phyloP scores from a whole-genome alignment of 2,329 filamentous ascomycete genomes.

The Fusarium buharicum region DNA sequence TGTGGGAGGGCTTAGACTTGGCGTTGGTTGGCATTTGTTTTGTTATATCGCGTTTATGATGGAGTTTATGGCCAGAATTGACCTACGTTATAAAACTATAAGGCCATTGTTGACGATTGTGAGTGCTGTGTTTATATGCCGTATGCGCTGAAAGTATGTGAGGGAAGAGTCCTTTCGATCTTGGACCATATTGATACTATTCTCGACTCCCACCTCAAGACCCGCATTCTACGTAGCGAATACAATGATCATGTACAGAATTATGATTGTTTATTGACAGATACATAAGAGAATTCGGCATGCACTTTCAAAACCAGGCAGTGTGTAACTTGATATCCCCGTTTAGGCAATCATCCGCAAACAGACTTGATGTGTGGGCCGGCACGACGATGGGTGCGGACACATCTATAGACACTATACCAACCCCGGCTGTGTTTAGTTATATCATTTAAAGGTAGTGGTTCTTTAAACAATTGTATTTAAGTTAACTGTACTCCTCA shows the following conservation, averaged over 20 bases:
- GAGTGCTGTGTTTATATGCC: background rate
- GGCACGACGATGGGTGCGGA: slow-evolving; percentile 8
- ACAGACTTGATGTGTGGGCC: slow-evolving; percentile 11
- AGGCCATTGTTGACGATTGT: background rate
- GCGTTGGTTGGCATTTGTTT: slow-evolving; percentile 16
- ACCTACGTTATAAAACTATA: background rate
- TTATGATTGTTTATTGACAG: too few relatives aligned
- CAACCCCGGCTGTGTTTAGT: slow-evolving; percentile 8
- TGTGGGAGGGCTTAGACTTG: slow-evolving; percentile 9
- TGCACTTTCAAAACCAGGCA: too few relatives aligned
- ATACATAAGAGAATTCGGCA: too few relatives aligned
- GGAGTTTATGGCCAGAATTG: slow-evolving; percentile 7
- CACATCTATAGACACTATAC: slow-evolving; percentile 1
- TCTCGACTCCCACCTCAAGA: background rate
- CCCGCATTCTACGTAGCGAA: background rate
- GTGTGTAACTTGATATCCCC: background rate
- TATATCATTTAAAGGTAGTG: background rate
- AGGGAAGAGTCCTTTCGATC: too few relatives aligned
- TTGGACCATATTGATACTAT: too few relatives aligned
- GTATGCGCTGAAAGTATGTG: too few relatives aligned
- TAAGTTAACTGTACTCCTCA: too few relatives aligned
- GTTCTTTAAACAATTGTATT: too few relatives aligned
- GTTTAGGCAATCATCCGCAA: slow-evolving; percentile 8
- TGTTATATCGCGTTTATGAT: background rate
- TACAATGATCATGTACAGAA: too few relatives aligned